phyloP scores from a whole-genome alignment of 2,329 filamentous ascomycete genomes.

The Hirsutella rhossiliensis region DNA sequence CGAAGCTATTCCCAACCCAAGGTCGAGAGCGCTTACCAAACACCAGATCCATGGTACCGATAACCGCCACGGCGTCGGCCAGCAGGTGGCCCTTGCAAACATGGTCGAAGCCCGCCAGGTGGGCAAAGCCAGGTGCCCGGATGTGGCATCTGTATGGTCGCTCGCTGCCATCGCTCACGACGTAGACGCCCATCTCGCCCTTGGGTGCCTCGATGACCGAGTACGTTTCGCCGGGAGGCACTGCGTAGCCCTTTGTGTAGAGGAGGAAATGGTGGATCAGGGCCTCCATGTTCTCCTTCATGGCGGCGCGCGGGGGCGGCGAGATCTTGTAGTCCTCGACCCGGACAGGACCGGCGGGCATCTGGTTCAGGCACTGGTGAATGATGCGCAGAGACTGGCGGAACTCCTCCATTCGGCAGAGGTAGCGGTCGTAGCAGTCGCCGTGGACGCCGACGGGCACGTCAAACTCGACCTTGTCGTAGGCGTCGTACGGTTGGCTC shows the following conservation, averaged over 20 bases:
- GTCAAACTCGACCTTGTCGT: constrained; percentile 96
- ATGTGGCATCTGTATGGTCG: constrained; percentile 97
- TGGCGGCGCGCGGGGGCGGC: constrained; percentile 87
- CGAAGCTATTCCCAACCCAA: not conserved
- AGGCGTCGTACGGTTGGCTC: constrained; percentile 93
- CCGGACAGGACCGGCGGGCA: constrained; percentile 86
- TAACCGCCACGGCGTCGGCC: constrained; percentile 93
- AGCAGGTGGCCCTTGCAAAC: constrained; percentile 83
- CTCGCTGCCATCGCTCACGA: constrained; percentile 94
- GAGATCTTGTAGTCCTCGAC: constrained; percentile 99
- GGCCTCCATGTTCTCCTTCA: constrained; percentile 99
- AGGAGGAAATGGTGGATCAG: constrained; percentile 98
- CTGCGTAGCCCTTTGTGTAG: constrained; percentile 96
- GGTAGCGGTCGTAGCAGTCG: constrained; percentile 98
- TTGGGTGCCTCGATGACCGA: constrained; percentile 98
- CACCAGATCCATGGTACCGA: constrained; percentile 81
- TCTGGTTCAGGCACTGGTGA: constrained; percentile 97
- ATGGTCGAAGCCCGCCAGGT: constrained; percentile 89
- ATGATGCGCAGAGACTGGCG: constrained; percentile 96
- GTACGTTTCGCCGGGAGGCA: constrained; percentile 96
- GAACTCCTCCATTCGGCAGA: constrained; percentile 99
- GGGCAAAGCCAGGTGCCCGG: constrained; percentile 89
- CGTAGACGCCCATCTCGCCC: constrained; percentile 97
- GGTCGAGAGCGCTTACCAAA: constrained; percentile 50
- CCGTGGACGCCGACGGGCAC: constrained; percentile 93